Percentiles rank a stretch among this genome's conserved stretches.
phyloP scores from a whole-genome alignment of 2,329 filamentous ascomycete species.

The Chrysosporium queenslandicum region DNA sequence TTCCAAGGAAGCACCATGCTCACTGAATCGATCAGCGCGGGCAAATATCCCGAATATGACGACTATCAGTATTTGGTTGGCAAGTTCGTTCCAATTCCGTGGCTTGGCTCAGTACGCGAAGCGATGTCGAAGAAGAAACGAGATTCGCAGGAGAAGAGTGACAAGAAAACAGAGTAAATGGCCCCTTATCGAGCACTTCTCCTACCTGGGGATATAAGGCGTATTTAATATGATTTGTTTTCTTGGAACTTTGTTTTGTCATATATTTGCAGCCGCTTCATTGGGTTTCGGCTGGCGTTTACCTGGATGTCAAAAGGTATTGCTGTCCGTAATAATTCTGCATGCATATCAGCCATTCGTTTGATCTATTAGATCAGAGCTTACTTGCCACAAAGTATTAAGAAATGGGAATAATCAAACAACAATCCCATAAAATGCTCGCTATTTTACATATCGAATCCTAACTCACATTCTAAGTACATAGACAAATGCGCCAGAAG shows the following conservation, averaged over 20 bases:
- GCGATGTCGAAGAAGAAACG: constrained; percentile 21
- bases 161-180: constrained; percentile 5
- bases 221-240: too few species aligned
- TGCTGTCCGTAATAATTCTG: too few species aligned
- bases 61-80: constrained; percentile 75
- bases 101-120: constrained; percentile 18
- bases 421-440: background rate
- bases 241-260: too few species aligned
- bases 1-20: constrained; percentile 86
- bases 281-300: too few species aligned
- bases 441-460: constrained; percentile 2
- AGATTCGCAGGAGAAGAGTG: constrained; percentile 16
- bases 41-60: constrained; percentile 81
- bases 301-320: background rate
- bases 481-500: background rate
- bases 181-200: background rate
- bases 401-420: background rate
- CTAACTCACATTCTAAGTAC: background rate
- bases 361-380: too few species aligned
- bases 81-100: constrained; percentile 57
- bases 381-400: background rate
- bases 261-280: too few species aligned
- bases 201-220: too few species aligned
- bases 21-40: constrained; percentile 68
- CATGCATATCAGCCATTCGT: too few species aligned